Base-by-base conservation (phyloP, 2,329 filamentous ascomycete species). In the Colletotrichum tropicicola region DNA sequence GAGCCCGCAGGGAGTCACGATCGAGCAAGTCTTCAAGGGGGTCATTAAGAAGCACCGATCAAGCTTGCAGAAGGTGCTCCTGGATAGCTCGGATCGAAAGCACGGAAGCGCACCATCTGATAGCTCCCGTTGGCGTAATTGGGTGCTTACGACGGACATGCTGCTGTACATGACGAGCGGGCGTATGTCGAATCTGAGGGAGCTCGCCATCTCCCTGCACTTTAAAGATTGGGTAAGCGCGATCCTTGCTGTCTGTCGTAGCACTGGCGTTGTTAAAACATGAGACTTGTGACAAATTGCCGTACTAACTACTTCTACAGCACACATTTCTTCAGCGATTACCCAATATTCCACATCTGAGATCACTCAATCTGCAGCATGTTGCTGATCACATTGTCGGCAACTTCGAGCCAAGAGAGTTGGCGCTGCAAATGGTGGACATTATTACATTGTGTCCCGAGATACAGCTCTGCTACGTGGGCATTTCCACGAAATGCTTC, bases 181-280 rank as follows among this genome's bases (percentile, higher is more conserved):
- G 5, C 88, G 89, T 63, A 93, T 96, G 92, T 83, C 81, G 19
- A 87, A 82, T 68, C 78, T 96, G 44, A 85, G 85, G 59, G 92
- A 96, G 76, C 79, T 96, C 25, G 90, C 91, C 9, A 86, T 92
- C 69, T 86, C 88, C 1, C 84, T 96, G 59, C 87, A 93, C 67
- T 92, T 91, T 75, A 88, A 86, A 69, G 91, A 94, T 71, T 96
- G 92, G 92, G 91, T 93, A 82, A 81, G 87, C n/a, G n/a, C n/a
- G n/a, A n/a, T n/a, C n/a, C n/a, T n/a, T n/a, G n/a, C n/a, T n/a
- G n/a, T n/a, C n/a, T n/a, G n/a, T n/a, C n/a, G n/a, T n/a, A n/a
- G n/a, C n/a, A n/a, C n/a, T n/a, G n/a, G n/a, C n/a, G n/a, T n/a
- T n/a, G n/a, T n/a, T n/a, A n/a, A n/a, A n/a, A n/a, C n/a, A n/a